Base-by-base conservation (phyloP, 2,329 filamentous ascomycete species). In the Fusarium sp. region DNA sequence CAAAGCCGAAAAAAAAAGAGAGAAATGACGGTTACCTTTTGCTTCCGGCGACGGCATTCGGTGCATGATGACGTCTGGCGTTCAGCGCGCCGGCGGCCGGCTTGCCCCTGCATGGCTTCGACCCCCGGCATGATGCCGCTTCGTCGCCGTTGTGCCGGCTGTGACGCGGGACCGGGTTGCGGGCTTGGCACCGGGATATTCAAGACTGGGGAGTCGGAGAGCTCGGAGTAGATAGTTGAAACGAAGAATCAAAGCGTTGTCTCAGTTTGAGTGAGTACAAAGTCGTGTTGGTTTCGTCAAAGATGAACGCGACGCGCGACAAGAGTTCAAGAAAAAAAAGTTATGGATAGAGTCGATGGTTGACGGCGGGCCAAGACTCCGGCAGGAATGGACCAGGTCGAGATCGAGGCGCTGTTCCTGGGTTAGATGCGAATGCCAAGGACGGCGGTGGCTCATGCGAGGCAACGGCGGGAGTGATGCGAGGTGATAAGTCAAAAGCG, bases 31-130 rank as follows among this genome's bases (percentile, higher is more conserved):
- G 60, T 78, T 78, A 87, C 87, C 83, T 86, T 88, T 81, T 88
- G 87, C 76, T 88, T 88, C 68, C 87, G 82, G 68, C 87, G 82
- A 56, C 87, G 84, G 66, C 87, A 89, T 74, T 89, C 87, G 5
- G 84, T 84, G 76, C 87, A 89, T 23, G 86, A 87, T 23, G 85
- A 87, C 43, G 80, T 79, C 68, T 79, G 79, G 16, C 78, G 76
- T 45, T 78, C 78, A 20, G 73, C 64, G 45, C 72, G 73, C 25
- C 74, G 75, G 27, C 71, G 75, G 56, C 71, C 60, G 65, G 68
- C 68, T 64, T 78, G 72, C 61, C 63, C 70, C 60, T 76, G 75
- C 64, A 70, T 69, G 60, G 58, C 67, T 58, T 68, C 74, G 32
- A 62, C 50, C 59, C 67, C 63, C 52, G 76, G 66, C 74, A 74